phyloP scores from a whole-genome alignment of 1,284 basidiomycete species.

The Peniophora sp. region DNA sequence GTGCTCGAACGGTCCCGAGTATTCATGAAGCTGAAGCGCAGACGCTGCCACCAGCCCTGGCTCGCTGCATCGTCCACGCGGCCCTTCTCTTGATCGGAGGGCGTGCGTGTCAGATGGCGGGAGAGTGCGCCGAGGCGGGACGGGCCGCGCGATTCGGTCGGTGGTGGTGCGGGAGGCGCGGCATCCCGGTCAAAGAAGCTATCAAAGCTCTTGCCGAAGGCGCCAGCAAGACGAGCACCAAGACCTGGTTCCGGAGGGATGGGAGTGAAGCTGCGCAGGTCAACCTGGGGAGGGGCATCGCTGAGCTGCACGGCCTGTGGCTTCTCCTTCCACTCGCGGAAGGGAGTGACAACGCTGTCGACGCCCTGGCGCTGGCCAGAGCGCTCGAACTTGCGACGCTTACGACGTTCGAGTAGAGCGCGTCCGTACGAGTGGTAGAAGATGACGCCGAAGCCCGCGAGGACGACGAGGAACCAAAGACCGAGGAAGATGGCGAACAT shows the following conservation, averaged over 20 bases:
- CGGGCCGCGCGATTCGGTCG: constrained; percentile 5
- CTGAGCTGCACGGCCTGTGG: not conserved
- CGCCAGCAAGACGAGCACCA: constrained; percentile 10
- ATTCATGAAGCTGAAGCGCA: constrained; percentile 13
- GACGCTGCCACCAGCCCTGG: constrained; percentile 9
- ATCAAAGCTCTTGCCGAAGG: constrained; percentile 36
- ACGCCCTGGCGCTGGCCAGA: constrained; percentile 40
- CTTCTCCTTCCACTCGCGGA: constrained; percentile 23
- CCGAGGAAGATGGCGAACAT: constrained; percentile 80
- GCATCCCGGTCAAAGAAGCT: constrained; percentile 34
- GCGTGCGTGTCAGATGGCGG: constrained; percentile 16
- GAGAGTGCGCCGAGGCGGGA: constrained; percentile 22
- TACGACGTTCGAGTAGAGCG: constrained; percentile 35
- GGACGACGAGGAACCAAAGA: constrained; percentile 70
- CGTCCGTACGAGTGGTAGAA: constrained; percentile 60
- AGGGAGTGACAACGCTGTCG: constrained; percentile 35
- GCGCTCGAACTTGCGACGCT: constrained; percentile 40
- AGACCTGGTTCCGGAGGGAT: constrained; percentile 30
- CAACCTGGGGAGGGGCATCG: constrained; percentile 16
- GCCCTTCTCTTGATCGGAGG: constrained; percentile 37
- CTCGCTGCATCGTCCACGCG: constrained; percentile 15
- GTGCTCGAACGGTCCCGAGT: not conserved
- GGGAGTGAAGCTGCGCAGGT: constrained; percentile 42
- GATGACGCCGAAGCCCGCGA: constrained; percentile 62
- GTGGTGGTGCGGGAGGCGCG: constrained; percentile 8